These are phyloP conservation scores for Paraleonurus japonicus DNA, from an alignment of 257 asterid species.

Conservation along the genomic window DNA sequence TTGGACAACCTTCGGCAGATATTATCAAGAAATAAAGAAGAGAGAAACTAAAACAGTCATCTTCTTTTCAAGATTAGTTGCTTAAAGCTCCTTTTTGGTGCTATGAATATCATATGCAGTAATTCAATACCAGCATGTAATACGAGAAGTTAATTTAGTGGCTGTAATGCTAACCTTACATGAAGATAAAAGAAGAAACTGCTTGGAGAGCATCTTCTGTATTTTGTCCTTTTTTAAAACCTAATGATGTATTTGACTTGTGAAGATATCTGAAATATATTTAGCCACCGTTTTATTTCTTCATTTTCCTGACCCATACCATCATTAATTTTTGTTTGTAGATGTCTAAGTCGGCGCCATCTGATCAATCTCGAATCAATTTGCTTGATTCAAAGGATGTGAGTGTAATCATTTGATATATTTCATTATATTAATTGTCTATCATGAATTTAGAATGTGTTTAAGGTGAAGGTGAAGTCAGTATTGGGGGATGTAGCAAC, in stretches of 20 bases:
- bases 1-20: not conserved
- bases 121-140: not conserved
- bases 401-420: slow-evolving; percentile 33
- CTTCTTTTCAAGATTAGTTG: not conserved
- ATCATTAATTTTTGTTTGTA: slow-evolving; percentile 31
- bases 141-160: not conserved
- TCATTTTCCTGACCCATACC: slow-evolving; percentile 16
- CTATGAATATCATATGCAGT: not conserved
- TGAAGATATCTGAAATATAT: not conserved
- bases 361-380: slow-evolving; percentile 93
- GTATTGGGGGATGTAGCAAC: not conserved
- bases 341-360: slow-evolving; percentile 99
- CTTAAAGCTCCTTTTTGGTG: not conserved
- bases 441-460: slow-evolving; percentile 1
- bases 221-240: not conserved
- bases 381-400: slow-evolving; percentile 92
- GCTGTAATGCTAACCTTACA: not conserved
- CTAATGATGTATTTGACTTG: not conserved
- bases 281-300: not conserved
- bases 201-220: not conserved
- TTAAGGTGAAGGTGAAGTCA: not conserved
- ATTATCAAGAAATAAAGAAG: not conserved
- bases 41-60: not conserved
- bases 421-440: not conserved
- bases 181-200: not conserved